These are phyloP conservation scores for Botrytis elliptica DNA, from an alignment of 2,329 filamentous ascomycete species.

Conservation along the genomic window DNA sequence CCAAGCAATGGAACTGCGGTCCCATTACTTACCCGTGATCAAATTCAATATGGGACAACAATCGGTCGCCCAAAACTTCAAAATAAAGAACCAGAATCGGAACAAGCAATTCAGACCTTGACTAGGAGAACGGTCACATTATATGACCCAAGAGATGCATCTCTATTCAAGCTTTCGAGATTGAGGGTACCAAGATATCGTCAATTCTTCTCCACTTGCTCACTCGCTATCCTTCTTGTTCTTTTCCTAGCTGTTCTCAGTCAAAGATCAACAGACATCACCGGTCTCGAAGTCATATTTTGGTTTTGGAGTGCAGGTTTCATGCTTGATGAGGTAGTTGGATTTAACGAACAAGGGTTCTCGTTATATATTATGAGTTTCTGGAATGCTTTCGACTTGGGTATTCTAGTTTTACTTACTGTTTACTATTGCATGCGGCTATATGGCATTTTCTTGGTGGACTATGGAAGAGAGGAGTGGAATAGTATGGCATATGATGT, in stretches of 20 bases:
- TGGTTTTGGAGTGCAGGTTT: conserved; percentile 98
- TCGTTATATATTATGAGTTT: conserved; percentile 96
- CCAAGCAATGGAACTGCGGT: conserved; percentile 16
- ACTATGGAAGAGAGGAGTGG: conserved; percentile 64
- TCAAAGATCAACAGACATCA: conserved; percentile 75
- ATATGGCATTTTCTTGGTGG: conserved; percentile 81
- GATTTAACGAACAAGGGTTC: conserved; percentile 95
- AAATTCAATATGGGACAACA: conserved; percentile 43
- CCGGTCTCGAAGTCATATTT: conserved; percentile 80
- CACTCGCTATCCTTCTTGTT: conserved; percentile 78
- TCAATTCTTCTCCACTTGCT: conserved; percentile 84
- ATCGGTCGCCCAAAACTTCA: not conserved
- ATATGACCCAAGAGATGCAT: conserved; percentile 88
- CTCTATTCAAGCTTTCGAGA: conserved; percentile 85
- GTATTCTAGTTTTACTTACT: conserved; percentile 81
- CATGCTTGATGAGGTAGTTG: conserved; percentile 94
- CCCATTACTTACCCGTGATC: conserved; percentile 19
- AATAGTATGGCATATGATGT: conserved; percentile 90
- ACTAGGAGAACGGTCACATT: conserved; percentile 67
- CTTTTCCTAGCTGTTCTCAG: conserved; percentile 82
- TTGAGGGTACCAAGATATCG: conserved; percentile 89
- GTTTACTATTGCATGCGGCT: conserved; percentile 87
- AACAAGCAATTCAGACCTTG: conserved; percentile 29
- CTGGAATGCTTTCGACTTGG: conserved; percentile 94
- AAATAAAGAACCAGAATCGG: conserved; percentile 24